Evolutionary conservation across 2,329 filamentous ascomycete genomes (phyloP), one percentile per base, ranked within the genome.

Genomic region (Neonectria faginata): DNA sequence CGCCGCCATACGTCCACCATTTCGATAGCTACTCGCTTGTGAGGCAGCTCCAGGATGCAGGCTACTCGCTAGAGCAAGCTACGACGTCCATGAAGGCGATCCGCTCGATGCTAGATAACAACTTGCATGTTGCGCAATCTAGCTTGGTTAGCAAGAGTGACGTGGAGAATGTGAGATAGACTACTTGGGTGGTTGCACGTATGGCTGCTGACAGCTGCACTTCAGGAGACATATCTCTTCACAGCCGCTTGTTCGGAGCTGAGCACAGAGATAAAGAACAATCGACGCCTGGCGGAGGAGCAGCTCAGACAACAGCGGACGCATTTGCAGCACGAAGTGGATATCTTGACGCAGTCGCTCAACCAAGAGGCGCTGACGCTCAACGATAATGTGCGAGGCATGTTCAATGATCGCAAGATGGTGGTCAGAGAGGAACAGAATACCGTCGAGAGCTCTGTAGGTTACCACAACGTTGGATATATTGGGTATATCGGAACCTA

Each of bases 391-490:
- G 86, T 98, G n/a, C 93, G 94, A 77, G 95, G 93, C 62, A 91
- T 97, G 86, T 97, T 98, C 77, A 95, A 98, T 75, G 95, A 99
- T 77, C 89, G 97, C 47, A 96, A 95, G 77, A 97, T 98, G 92
- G 88, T 89, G 2, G 94, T 97, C 2, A 85, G 94, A 59, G 92
- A 95, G 78, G 92, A 97, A 78, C 94, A 97, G 79, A 90, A 94
- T 75, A 85, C 86, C 7, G 91, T 92, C 75, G 95, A 98, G 76
- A 92, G 91, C 55, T 90, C 90, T 72, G 91, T 93, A 81, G 60
- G 86, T 83, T 10, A 6, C 12, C 18, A 6, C 10, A 29, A 33
- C 8, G 2, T 16, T 52, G 29, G 20, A 31, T 25, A 14, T 29
- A 12, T 25, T 25, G 6, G 39, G 16, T 31, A 14, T 22, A 5